Base-by-base conservation (phyloP, 495 filamentous ascomycete genomes). In the Penicillium lividum region DNA sequence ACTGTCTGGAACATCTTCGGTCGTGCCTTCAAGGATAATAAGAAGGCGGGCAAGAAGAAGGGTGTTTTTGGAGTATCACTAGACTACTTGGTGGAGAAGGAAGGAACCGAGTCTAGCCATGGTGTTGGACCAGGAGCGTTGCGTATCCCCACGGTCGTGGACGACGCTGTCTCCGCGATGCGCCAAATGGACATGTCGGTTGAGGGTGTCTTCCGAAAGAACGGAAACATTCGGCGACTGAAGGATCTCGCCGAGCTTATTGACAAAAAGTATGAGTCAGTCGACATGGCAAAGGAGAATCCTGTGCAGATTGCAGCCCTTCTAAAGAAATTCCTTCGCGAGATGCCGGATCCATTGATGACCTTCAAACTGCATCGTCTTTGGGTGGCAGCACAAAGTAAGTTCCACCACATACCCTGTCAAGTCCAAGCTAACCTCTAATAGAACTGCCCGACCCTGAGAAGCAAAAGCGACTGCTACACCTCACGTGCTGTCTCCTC, bases 111-210 rank as follows among this genome's bases (percentile, higher is more conserved):
- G 69, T 97, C 91, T 7, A 97, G 91, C 8, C 91, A 97, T 68
- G 95, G 95, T 25, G 89, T 99, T 56, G 94, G 95, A 8, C 94
- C 94, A 16, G 93, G 92, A 36, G 86, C 89, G 50, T 79, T 99
- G 30, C 86, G 89, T 54, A 89, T 98, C 40, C 94, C 94, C 13
- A 86, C 89, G 3, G 80, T 99, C 54, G 82, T 99, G 36, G 92
- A 98, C 67, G 95, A 98, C 66, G 85, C 92, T 28, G 85, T 98
- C 13, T 89, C 89, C 5, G 90, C 93, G 29, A 94, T 99, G 90
- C 86, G 91, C 60, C 93, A 91, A 68, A 99, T 98, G 92, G 94
- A 99, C 73, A 96, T 99, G 82, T 96, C 92, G 16, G 91, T 98
- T 7, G 94, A 99, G 68, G 95, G 95, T 66, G 93, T 99, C 47